Base-by-base conservation (phyloP, 2,329 filamentous ascomycete species). In the Diaporthe ilicicola region DNA sequence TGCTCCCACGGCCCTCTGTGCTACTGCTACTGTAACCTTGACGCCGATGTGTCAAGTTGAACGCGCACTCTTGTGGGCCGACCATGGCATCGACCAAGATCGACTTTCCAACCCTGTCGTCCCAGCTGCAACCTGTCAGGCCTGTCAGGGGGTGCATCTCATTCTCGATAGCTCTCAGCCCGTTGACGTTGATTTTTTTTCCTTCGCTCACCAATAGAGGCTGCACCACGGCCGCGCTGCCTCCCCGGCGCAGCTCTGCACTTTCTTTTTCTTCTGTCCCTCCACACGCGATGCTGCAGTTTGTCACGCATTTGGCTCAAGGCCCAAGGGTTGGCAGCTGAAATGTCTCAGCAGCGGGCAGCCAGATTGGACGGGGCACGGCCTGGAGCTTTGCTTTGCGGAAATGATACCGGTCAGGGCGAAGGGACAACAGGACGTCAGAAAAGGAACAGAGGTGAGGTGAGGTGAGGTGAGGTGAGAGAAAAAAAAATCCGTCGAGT, bases 291-390 rank as follows among this genome's bases (percentile, higher is more conserved):
- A 34, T 64, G 59, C 59, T 64, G 59, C 59, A 64, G 44, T 44
- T 64, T 48, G 24, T 48, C 46, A 64, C 59, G 59, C 59, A 37
- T 64, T 37, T 13, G 44, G 59, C 59, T 6, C 42, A 64, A 44
- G 59, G 59, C 44, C 29, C 59, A 27, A 19, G 59, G 59, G 4
- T 50, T 64, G 59, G 50, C 59, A 64, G 59, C 59, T 64, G 50
- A 42, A n/a, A 64, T 64, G 59, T 64, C 59, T 64, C 59, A 64
- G 59, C 44, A 27, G 59, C 59, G 59, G 59, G 59, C 59, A 64
- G 59, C 59, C 59, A 42, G 44, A 64, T 64, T 64, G 59, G 59
- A 64, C 59, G 29, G 59, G 56, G 59, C 59, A 50, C 44, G 59
- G 59, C 59, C 59, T 48, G 42, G 59, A 37, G n/a, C 59, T 32